Conservation (phyloP, 768 basidiomycete species). For the Amanita jacksonii region DNA sequence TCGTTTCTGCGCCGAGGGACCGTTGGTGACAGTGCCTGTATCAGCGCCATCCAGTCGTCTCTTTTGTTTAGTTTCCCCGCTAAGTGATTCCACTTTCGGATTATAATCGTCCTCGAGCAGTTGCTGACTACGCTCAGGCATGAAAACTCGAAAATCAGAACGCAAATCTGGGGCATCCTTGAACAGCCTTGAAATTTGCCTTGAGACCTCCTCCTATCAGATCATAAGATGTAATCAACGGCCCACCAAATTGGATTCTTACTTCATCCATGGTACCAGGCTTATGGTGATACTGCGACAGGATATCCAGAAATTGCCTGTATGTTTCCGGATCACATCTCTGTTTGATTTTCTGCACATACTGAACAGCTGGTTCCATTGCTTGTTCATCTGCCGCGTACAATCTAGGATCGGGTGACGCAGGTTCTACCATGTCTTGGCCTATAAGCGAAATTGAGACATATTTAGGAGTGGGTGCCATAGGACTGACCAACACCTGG, state of each 20-base stretch:
- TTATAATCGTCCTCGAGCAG: conserved; percentile 35
- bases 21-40: conserved; percentile 17
- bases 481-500: conserved; percentile 7
- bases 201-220: conserved; percentile 53
- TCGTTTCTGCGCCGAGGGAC: conserved; percentile 49
- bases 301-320: conserved; percentile 66
- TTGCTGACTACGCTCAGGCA: conserved; percentile 51
- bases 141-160: conserved; percentile 65
- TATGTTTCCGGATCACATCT: conserved; percentile 88
- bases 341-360: conserved; percentile 95
- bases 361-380: conserved; percentile 79
- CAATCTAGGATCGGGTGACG: conserved; percentile 26
- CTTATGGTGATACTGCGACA: conserved; percentile 53
- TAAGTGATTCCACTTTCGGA: conserved; percentile 24
- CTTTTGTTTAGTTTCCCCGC: conserved; percentile 31
- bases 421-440: conserved; percentile 2
- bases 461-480: background rate
- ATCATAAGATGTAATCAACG: conserved; percentile 11
- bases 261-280: conserved; percentile 57
- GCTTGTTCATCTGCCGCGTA: conserved; percentile 33
- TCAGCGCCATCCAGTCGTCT: conserved; percentile 36
- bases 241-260: conserved; percentile 11
- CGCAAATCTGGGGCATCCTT: conserved; percentile 68
- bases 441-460: background rate
- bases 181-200: conserved; percentile 60